Evolutionary conservation across 2,329 filamentous ascomycete genomes (phyloP).

Genomic region (Arthrinium phaeospermum): DNA sequence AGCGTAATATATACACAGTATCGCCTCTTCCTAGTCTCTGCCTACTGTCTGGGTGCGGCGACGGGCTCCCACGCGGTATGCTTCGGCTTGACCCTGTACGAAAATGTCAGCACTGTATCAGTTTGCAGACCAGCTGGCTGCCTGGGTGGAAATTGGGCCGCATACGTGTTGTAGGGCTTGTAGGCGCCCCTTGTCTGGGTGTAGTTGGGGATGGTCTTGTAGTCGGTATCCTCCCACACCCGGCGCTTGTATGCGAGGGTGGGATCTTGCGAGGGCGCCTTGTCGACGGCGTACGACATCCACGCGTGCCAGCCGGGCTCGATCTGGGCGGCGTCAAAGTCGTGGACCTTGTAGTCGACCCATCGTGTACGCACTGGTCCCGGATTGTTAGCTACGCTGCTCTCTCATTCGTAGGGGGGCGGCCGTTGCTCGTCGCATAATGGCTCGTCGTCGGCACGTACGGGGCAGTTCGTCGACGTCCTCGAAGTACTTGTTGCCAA

Average conservation of each 20-base stretch:
- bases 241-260: slow-evolving; percentile 71
- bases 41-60: slow-evolving; percentile 28
- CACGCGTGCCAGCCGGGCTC: slow-evolving; percentile 98
- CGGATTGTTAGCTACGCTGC: neutral
- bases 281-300: slow-evolving; percentile 93
- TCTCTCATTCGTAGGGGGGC: neutral
- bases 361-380: slow-evolving; percentile 85
- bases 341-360: slow-evolving; percentile 93
- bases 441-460: slow-evolving; percentile 50
- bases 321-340: slow-evolving; percentile 84
- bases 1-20: slow-evolving; percentile 18
- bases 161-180: slow-evolving; percentile 95
- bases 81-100: slow-evolving; percentile 56
- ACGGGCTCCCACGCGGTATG: slow-evolving; percentile 55
- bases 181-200: slow-evolving; percentile 81
- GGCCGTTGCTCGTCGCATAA: neutral
- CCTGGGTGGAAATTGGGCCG: slow-evolving; percentile 36
- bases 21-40: slow-evolving; percentile 3
- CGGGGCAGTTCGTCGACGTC: slow-evolving; percentile 92
- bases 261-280: slow-evolving; percentile 79
- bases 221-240: slow-evolving; percentile 75
- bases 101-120: slow-evolving; percentile 25
- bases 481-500: slow-evolving; percentile 98
- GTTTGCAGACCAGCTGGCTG: neutral
- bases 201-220: slow-evolving; percentile 73